These are phyloP conservation scores for Cornus suecica DNA, from an alignment of 148 eudicot genomes.

Conservation along the genomic window DNA sequence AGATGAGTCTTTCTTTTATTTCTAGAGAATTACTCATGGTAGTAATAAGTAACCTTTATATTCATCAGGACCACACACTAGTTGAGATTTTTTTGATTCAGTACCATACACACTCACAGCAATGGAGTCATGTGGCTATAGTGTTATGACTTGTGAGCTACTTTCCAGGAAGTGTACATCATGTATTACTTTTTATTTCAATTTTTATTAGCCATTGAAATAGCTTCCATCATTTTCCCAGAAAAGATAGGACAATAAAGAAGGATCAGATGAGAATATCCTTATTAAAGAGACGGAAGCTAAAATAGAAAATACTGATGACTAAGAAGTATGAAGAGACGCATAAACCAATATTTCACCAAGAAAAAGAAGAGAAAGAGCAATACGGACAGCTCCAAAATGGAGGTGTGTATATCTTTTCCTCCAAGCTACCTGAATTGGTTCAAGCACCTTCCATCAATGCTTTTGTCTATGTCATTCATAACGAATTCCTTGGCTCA, in stretches of 20 bases:
- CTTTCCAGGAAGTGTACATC: not conserved
- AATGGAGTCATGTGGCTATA: not conserved
- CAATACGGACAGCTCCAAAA: too few relatives aligned
- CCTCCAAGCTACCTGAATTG: too few relatives aligned
- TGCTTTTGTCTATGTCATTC: too few relatives aligned
- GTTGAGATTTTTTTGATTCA: not conserved
- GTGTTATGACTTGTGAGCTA: not conserved
- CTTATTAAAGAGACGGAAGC: not conserved
- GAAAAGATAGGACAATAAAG: not conserved
- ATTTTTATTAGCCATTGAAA: not conserved
- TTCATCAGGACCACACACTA: not conserved
- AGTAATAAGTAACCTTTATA: not conserved
- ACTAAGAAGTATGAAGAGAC: too few relatives aligned
- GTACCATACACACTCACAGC: not conserved
- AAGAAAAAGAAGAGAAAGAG: too few relatives aligned
- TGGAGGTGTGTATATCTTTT: too few relatives aligned
- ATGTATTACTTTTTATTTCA: slow-evolving; percentile 1
- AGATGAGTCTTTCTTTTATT: not conserved
- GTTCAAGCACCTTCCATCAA: too few relatives aligned
- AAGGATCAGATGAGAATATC: slow-evolving; percentile 13
- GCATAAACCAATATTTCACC: too few relatives aligned
- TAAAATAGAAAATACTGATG: too few relatives aligned
- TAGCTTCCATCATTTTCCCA: slow-evolving; percentile 16
- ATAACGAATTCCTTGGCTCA: too few relatives aligned
- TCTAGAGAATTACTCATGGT: too few relatives aligned